phyloP scores from a whole-genome alignment of 2,329 filamentous ascomycete species.

The Xylariaceae sp. region DNA sequence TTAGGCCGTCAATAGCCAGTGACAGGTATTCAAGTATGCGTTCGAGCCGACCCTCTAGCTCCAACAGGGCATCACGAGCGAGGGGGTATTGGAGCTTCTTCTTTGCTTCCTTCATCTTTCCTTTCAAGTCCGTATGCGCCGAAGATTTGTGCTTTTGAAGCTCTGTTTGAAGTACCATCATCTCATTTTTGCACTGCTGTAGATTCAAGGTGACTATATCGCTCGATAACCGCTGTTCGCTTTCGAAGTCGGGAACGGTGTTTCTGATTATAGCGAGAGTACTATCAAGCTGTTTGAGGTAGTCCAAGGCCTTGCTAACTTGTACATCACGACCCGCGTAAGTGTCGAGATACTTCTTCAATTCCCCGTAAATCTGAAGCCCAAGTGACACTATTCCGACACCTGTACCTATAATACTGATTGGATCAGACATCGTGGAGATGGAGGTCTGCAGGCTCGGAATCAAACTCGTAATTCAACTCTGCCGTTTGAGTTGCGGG shows the following conservation, averaged over 20 bases:
- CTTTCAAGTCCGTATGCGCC: slow-evolving; percentile 8
- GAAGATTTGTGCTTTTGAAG: slow-evolving; percentile 2
- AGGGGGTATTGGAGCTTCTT: slow-evolving; percentile 21
- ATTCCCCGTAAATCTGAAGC: slow-evolving; percentile 19
- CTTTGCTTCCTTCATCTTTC: slow-evolving; percentile 15
- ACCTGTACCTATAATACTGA: slow-evolving; percentile 17
- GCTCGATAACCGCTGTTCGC: slow-evolving; percentile 1
- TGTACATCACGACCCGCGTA: slow-evolving; percentile 10
- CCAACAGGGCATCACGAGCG: slow-evolving; percentile 1
- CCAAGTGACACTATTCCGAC: slow-evolving; percentile 24
- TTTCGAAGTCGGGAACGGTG: not conserved
- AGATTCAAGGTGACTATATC: slow-evolving; percentile 9
- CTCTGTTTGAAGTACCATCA: slow-evolving; percentile 8
- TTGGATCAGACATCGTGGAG: slow-evolving; percentile 10
- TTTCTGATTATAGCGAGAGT: slow-evolving; percentile 6
- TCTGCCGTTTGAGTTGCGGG: too few relatives aligned
- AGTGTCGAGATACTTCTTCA: slow-evolving; percentile 20
- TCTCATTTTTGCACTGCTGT: not conserved
- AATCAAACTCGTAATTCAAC: too few relatives aligned
- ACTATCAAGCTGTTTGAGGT: slow-evolving; percentile 6
- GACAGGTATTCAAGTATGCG: slow-evolving; percentile 1
- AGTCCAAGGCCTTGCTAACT: slow-evolving; percentile 1
- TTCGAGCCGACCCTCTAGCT: slow-evolving; percentile 9
- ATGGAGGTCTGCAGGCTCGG: too few relatives aligned
- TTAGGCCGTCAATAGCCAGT: slow-evolving; percentile 14